Evolutionary conservation across 345 rosid genomes (phyloP), one percentile per base, ranked within the genome.

Genomic region (Pistacia atlantica): DNA sequence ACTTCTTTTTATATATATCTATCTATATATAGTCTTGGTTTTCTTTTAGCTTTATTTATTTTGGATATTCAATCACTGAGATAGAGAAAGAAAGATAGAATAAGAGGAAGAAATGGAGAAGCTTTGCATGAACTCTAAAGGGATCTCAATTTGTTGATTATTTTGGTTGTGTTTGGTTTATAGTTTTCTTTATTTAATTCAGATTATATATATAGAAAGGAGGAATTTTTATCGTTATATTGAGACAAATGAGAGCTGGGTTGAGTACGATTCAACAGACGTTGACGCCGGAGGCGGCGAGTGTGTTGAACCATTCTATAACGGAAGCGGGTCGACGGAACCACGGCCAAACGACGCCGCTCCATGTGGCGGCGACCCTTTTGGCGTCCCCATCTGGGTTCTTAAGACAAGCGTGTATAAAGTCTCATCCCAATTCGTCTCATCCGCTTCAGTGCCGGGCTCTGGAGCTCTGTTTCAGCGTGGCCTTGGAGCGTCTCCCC

Each of bases 381-480:
- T 77, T 96, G 14, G 82, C 90, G 3, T 89, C 97, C 11, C 88
- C 98, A 16, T 80, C 98, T 20, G 99, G 99, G 20, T 96, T 70
- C 80, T 95, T 96, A 80, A 89, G 99, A 55, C 98, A 93, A 82
- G 98, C 99, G 7, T 96, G 99, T 81, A 93, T 93, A 81, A 96
- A 96, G 77, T 92, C 99, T 1, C 99, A 96, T 82, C 99, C 98
- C 7, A 96, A 93, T 77, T 96, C 99, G 0, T 96, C 99, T 6
- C 98, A 96, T 76, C 99, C 99, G 0, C 89, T 96, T n/a, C 99
- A 96, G 95, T 96, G 99, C 79, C 88, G 99, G 31, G 99, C 99
- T 22, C 85, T 96, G 33, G 99, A 96, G 94, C 99, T 96, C 72
- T 96, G 99, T 78, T 96, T 96, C 87, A 92, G 94, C 84, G 99